A percentile compares a stretch with the other conserved stretches of the same genome.
Evolutionary conservation across 1,139 yeast genomes (phyloP).

Genomic region (Pichia sp.): DNA sequence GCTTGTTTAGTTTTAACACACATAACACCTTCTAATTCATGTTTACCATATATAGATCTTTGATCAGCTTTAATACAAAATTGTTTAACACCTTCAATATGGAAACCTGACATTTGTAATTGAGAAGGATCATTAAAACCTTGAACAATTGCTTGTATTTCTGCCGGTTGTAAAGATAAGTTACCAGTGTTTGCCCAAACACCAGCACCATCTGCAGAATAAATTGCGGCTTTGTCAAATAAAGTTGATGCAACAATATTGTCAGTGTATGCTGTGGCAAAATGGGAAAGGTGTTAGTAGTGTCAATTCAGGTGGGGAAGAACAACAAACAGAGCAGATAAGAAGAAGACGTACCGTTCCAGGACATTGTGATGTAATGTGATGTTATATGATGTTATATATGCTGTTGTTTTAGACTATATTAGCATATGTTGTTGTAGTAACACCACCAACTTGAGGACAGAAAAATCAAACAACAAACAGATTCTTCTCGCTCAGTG

Average conservation of each 20-base stretch:
- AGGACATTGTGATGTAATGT: conserved; percentile 29
- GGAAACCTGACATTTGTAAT: conserved; percentile 81
- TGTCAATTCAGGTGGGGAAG: conserved; percentile 24
- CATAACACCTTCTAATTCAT: conserved; percentile 75
- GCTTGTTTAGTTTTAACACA: conserved; percentile 94
- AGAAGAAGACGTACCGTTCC: conserved; percentile 32
- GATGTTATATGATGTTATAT: no score
- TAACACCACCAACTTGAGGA: no score
- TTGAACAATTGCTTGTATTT: conserved; percentile 64
- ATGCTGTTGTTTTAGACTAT: no score
- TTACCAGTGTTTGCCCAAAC: conserved; percentile 86
- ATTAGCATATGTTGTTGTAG: no score
- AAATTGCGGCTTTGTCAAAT: conserved; percentile 86
- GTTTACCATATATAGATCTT: conserved; percentile 91
- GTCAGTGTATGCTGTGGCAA: conserved; percentile 77
- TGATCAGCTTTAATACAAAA: conserved; percentile 86
- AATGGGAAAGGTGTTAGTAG: conserved; percentile 22
- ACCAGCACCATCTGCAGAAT: conserved; percentile 91
- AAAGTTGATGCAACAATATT: conserved; percentile 80
- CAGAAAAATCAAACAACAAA: no score
- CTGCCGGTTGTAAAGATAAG: conserved; percentile 61
- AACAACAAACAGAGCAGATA: not conserved
- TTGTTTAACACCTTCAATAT: conserved; percentile 79
- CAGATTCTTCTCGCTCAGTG: no score
- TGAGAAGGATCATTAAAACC: conserved; percentile 78